Conservation (phyloP, 345 rosid species). For the Physaria fendleri region DNA sequence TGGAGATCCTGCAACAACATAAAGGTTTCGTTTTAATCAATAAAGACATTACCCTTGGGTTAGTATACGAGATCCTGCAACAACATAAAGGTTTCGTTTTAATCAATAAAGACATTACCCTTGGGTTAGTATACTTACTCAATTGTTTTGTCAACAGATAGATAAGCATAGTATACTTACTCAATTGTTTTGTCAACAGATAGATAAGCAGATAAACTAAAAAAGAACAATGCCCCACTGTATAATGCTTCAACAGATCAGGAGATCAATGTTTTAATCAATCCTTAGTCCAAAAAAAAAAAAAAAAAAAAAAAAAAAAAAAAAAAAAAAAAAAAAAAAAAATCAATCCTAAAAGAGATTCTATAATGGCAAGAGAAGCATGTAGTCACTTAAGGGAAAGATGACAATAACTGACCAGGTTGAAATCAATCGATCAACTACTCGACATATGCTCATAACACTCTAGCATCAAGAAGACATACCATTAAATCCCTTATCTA, state of each 20-base stretch:
- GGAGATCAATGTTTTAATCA: not conserved
- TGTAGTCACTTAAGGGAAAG: not conserved
- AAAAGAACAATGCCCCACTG: not conserved
- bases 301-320: no score
- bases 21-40: not conserved
- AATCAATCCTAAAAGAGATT: not conserved
- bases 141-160: not conserved
- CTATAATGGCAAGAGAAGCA: not conserved
- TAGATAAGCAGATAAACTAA: not conserved
- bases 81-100: not conserved
- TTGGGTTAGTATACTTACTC: not conserved
- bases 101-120: not conserved
- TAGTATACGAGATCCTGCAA: constrained; percentile 20
- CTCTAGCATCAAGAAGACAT: not conserved
- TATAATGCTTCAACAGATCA: not conserved
- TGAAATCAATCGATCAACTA: not conserved
- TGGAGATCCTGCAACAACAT: constrained; percentile 22
- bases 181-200: not conserved
- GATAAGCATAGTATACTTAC: not conserved
- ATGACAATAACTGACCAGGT: not conserved
- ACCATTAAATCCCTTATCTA: not conserved
- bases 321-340: no score
- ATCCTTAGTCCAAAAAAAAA: no score
- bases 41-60: not conserved
- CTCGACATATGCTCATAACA: not conserved